phyloP scores from a whole-genome alignment of 2,329 filamentous ascomycete genomes.

The Hypoxylon sp. region DNA sequence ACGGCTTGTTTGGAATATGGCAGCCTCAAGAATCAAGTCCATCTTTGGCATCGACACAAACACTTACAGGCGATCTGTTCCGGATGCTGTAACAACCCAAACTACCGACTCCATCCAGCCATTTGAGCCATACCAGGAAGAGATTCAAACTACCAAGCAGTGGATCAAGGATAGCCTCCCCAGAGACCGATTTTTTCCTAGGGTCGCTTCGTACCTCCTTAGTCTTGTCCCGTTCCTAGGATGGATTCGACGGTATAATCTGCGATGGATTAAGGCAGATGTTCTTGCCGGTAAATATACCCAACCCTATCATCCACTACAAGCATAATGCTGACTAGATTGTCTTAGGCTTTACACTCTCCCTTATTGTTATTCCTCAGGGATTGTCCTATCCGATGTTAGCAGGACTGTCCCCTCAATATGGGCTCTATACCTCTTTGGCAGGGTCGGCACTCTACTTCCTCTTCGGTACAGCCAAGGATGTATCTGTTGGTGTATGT shows the following conservation, averaged over 20 bases:
- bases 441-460: constrained; percentile 5
- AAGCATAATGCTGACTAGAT: neutral
- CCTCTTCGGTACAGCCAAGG: constrained; percentile 15
- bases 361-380: constrained; percentile 11
- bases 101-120: too few species aligned
- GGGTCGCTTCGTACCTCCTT: neutral
- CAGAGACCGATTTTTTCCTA: too few species aligned
- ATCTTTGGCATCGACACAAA: too few species aligned
- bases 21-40: too few species aligned
- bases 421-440: constrained; percentile 10
- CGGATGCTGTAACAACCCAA: too few species aligned
- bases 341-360: constrained; percentile 3
- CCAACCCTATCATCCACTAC: neutral
- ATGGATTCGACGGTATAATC: constrained; percentile 11
- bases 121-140: constrained; percentile 8
- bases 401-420: constrained; percentile 4
- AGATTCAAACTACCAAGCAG: constrained; percentile 1
- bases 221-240: constrained; percentile 4
- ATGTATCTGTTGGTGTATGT: constrained; percentile 13
- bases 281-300: constrained; percentile 6
- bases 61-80: too few species aligned
- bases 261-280: constrained; percentile 9
- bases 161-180: too few species aligned
- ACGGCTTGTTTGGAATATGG: too few species aligned
- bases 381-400: constrained; percentile 11